Percentiles rank a stretch among this genome's conserved stretches.
phyloP scores from a whole-genome alignment of 2,329 filamentous ascomycete species.

The Chaetomiaceae sp. region DNA sequence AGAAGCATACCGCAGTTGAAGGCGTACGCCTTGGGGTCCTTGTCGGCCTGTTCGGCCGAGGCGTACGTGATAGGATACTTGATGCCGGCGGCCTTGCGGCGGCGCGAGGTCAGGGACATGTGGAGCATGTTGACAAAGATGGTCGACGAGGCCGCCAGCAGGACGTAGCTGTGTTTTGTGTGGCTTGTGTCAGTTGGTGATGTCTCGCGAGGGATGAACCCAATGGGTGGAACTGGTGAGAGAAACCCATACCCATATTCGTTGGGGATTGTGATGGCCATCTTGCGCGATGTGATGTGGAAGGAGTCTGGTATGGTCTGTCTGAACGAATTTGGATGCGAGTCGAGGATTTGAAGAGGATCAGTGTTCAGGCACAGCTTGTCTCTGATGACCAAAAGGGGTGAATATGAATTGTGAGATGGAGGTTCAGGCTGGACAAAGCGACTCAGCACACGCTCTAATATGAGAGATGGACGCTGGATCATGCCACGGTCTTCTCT shows the following conservation, averaged over 20 bases:
- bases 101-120: conserved; percentile 37
- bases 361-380: no score
- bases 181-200: background rate
- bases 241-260: conserved; percentile 49
- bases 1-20: conserved; percentile 55
- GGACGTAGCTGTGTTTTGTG: conserved; percentile 48
- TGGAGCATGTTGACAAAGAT: conserved; percentile 55
- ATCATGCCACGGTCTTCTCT: conserved; percentile 12
- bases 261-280: conserved; percentile 42
- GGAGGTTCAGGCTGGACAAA: no score
- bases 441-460: background rate
- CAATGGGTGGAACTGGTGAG: background rate
- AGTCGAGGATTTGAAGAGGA: no score
- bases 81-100: conserved; percentile 48
- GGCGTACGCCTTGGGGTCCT: conserved; percentile 46
- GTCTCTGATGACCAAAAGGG: background rate
- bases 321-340: no score
- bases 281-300: conserved; percentile 26
- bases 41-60: conserved; percentile 45
- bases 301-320: background rate
- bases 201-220: background rate
- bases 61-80: conserved; percentile 55
- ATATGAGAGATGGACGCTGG: background rate
- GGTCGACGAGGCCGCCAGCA: conserved; percentile 50
- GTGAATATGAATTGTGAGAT: no score